Conservation (phyloP, 257 asterid species). For the Mitragyna speciosa region DNA sequence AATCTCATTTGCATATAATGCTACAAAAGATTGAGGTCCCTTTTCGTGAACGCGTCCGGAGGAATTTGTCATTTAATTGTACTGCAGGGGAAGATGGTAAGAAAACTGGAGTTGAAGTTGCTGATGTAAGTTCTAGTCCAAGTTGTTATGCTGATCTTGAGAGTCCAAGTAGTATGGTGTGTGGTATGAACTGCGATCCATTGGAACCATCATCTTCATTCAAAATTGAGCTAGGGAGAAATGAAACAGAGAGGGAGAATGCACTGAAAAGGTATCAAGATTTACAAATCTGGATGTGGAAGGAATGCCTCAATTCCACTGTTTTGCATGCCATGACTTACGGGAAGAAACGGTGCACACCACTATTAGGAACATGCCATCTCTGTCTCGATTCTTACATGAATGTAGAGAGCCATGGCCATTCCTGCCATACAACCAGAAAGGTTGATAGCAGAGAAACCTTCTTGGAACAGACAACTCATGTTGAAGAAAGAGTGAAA, state of each 20-base stretch:
- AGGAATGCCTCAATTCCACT: slow-evolving; percentile 64
- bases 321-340: slow-evolving; percentile 46
- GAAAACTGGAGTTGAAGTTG: slow-evolving; percentile 38
- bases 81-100: slow-evolving; percentile 18
- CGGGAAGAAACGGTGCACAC: slow-evolving; percentile 62
- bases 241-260: slow-evolving; percentile 48
- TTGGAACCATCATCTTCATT: slow-evolving; percentile 66
- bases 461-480: slow-evolving; percentile 28
- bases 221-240: slow-evolving; percentile 65
- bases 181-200: slow-evolving; percentile 46
- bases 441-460: slow-evolving; percentile 28
- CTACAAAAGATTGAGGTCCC: slow-evolving; percentile 72
- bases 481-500: slow-evolving; percentile 31
- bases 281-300: slow-evolving; percentile 80
- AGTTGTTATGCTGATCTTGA: slow-evolving; percentile 38
- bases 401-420: slow-evolving; percentile 45
- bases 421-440: slow-evolving; percentile 39
- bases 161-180: slow-evolving; percentile 60
- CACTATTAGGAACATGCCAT: slow-evolving; percentile 63
- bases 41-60: slow-evolving; percentile 62
- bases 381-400: slow-evolving; percentile 53
- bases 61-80: slow-evolving; percentile 30
- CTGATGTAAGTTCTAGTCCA: slow-evolving; percentile 38
- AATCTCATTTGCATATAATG: slow-evolving; percentile 94
- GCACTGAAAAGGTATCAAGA: slow-evolving; percentile 62